phyloP scores from a whole-genome alignment of 2,329 filamentous ascomycete genomes.

The Phialophora chinensis region DNA sequence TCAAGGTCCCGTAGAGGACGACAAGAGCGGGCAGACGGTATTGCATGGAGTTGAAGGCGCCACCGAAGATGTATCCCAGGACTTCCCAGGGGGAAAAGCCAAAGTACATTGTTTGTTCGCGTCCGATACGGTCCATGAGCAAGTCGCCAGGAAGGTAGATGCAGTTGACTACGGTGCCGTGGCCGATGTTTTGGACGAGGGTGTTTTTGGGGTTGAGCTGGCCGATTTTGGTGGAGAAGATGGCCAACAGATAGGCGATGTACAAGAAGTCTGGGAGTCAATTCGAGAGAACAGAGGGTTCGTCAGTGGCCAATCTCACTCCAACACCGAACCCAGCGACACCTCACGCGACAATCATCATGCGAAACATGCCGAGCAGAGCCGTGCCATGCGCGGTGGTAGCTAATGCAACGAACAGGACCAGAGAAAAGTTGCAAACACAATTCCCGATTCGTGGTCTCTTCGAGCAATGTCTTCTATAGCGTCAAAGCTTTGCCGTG shows the following conservation, averaged over 20 bases:
- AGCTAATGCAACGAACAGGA: no score
- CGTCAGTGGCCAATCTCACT: no score
- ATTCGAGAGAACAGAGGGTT: neutral
- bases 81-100: slow-evolving; percentile 46
- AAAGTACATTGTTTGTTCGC: no score
- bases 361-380: no score
- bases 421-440: no score
- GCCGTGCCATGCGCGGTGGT: no score
- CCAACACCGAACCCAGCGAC: no score
- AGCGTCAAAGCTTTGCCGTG: no score
- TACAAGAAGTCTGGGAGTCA: neutral
- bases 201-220: slow-evolving; percentile 51
- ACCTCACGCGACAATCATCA: no score
- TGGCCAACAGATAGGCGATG: slow-evolving; percentile 53
- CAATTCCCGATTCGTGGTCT: no score
- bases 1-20: slow-evolving; percentile 59
- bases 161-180: slow-evolving; percentile 57
- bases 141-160: slow-evolving; percentile 57
- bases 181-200: slow-evolving; percentile 51
- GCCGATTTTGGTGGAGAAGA: slow-evolving; percentile 61
- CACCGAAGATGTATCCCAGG: slow-evolving; percentile 55
- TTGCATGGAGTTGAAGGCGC: slow-evolving; percentile 54
- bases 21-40: slow-evolving; percentile 58
- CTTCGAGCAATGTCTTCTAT: no score
- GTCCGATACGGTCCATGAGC: no score